Evolutionary conservation across 768 basidiomycete species (phyloP).

Genomic region (Artomyces pyxidatus): DNA sequence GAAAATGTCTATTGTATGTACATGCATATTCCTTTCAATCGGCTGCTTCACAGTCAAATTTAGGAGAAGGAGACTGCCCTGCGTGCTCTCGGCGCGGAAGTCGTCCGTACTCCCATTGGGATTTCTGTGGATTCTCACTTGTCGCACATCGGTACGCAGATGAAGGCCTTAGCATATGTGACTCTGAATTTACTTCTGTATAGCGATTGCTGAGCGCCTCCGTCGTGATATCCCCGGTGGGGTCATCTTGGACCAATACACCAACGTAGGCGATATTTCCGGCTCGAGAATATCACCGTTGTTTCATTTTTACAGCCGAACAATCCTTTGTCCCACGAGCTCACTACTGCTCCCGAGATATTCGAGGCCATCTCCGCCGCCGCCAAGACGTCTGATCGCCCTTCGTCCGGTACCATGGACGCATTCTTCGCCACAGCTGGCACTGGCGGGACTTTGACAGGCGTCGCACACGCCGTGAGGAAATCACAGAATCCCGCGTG

Average conservation of each 20-base stretch:
- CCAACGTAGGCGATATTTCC: slow-evolving; percentile 42
- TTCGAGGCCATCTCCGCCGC: slow-evolving; percentile 65
- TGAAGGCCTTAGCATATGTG: no score
- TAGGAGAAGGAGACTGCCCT: slow-evolving; percentile 91
- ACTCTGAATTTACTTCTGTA: slow-evolving; percentile 72
- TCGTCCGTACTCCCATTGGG: slow-evolving; percentile 87
- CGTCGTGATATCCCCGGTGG: slow-evolving; percentile 72
- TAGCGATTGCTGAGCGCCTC: slow-evolving; percentile 78
- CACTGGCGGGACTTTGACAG: slow-evolving; percentile 94
- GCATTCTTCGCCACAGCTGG: slow-evolving; percentile 82
- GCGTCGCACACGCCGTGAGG: slow-evolving; percentile 75
- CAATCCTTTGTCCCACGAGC: slow-evolving; percentile 88
- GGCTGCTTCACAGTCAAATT: no score
- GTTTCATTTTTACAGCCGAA: slow-evolving; percentile 39
- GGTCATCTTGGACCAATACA: slow-evolving; percentile 90
- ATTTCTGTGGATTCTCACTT: slow-evolving; percentile 85
- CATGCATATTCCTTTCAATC: no score
- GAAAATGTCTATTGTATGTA: slow-evolving; percentile 80
- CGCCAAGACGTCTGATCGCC: slow-evolving; percentile 45
- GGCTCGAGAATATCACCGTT: slow-evolving; percentile 2
- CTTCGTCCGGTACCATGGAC: slow-evolving; percentile 71
- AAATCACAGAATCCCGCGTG: slow-evolving; percentile 66
- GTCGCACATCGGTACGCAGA: slow-evolving; percentile 90
- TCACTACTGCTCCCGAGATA: slow-evolving; percentile 88
- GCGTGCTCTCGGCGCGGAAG: slow-evolving; percentile 87